These are phyloP conservation scores for Nepenthes gracilis DNA, from an alignment of 148 eudicot species.

Conservation along the genomic window DNA sequence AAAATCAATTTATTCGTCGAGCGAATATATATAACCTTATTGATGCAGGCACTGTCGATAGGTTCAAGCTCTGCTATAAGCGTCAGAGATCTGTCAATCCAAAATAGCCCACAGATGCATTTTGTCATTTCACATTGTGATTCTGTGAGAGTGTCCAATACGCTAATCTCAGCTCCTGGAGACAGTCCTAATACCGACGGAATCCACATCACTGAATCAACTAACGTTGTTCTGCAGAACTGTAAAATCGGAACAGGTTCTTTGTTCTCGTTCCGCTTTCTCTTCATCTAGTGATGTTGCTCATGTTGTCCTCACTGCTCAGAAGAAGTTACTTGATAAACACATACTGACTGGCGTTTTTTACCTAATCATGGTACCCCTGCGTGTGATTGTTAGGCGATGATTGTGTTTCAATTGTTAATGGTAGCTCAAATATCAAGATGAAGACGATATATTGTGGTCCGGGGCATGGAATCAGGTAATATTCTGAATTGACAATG, in stretches of 20 bases:
- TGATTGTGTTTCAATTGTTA: conserved; percentile 89
- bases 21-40: neutral
- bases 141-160: conserved; percentile 47
- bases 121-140: conserved; percentile 53
- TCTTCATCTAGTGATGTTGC: conserved; percentile 1
- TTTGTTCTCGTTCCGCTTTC: conserved; percentile 6
- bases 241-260: conserved; percentile 89
- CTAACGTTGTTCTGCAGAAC: conserved; percentile 61
- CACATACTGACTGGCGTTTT: neutral
- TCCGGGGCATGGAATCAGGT: conserved; percentile 96
- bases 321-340: neutral
- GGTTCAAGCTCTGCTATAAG: conserved; percentile 58
- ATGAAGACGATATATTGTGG: conserved; percentile 93
- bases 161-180: conserved; percentile 73
- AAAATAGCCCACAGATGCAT: conserved; percentile 96
- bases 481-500: conserved; percentile 2
- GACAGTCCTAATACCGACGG: conserved; percentile 99
- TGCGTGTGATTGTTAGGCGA: conserved; percentile 51
- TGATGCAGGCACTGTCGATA: conserved; percentile 68
- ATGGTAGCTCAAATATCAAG: conserved; percentile 77
- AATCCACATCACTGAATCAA: conserved; percentile 72
- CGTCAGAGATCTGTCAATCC: conserved; percentile 74
- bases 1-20: neutral
- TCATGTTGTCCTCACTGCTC: neutral
- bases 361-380: neutral